A percentile compares a stretch with the other conserved stretches of the same genome.
Conservation (phyloP, 2,329 filamentous ascomycete genomes). For the Trichophyton schoenleinii region DNA sequence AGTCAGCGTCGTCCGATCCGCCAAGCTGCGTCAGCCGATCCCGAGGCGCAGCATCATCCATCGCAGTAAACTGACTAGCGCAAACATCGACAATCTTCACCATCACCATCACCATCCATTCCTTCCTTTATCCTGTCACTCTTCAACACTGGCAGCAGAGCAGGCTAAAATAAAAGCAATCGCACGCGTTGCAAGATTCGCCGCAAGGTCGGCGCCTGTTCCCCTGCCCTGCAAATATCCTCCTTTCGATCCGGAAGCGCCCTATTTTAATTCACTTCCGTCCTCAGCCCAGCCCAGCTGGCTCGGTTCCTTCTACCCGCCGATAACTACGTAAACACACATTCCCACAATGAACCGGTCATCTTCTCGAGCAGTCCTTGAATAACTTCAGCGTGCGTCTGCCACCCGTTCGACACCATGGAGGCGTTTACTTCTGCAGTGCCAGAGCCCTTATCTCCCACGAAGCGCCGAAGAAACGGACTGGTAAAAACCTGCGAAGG, state of each 20-base stretch:
- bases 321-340: background rate
- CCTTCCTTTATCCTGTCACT: no score
- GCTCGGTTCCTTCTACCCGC: background rate
- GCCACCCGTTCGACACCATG: conserved; percentile 17
- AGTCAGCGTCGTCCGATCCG: background rate
- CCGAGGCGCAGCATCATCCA: background rate
- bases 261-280: background rate
- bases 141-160: background rate
- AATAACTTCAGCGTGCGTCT: background rate
- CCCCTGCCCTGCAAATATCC: no score
- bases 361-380: background rate
- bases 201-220: background rate
- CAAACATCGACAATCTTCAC: background rate
- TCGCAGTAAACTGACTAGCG: background rate
- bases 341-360: background rate
- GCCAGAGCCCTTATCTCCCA: conserved; percentile 24
- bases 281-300: background rate
- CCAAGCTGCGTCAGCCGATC: background rate
- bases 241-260: no score
- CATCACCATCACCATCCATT: no score
- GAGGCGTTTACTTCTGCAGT: conserved; percentile 27
- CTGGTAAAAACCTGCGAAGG: conserved; percentile 53
- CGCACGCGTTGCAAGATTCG: background rate
- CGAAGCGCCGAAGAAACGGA: conserved; percentile 30
- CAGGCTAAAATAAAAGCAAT: no score